phyloP scores from a whole-genome alignment of 169 alveolate species.

The Cryptosporidium ubiquitum region DNA sequence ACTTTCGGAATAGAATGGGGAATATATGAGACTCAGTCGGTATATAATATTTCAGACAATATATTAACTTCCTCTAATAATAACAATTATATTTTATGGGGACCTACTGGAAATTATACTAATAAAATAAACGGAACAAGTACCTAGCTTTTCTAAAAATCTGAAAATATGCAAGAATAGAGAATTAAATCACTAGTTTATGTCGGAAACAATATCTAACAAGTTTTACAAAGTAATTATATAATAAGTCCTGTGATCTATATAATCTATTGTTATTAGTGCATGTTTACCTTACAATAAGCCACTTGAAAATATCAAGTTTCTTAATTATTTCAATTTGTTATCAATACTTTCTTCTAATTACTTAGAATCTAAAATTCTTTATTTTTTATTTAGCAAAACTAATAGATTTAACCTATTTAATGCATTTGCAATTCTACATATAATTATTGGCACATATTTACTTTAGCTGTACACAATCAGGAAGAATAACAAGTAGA shows the following conservation, averaged over 20 bases:
- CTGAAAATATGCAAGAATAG: background rate
- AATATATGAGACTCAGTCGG: constrained; percentile 44
- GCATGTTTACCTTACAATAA: no score
- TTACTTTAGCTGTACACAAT: background rate
- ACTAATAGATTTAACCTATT: background rate
- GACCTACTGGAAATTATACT: constrained; percentile 51
- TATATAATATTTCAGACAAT: constrained; percentile 3
- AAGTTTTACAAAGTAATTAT: background rate
- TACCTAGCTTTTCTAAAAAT: background rate
- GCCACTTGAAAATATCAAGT: background rate
- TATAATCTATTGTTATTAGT: no score
- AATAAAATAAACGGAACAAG: background rate
- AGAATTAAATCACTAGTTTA: background rate
- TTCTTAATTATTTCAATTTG: no score
- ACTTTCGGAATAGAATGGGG: constrained; percentile 71
- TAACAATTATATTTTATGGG: constrained; percentile 54
- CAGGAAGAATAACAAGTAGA: no score
- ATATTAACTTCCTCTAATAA: constrained; percentile 10
- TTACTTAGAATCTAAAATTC: background rate
- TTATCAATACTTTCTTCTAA: no score
- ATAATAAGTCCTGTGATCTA: background rate
- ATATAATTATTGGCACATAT: background rate
- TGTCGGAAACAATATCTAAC: background rate
- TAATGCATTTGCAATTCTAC: background rate
- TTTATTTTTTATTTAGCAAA: background rate